Base-by-base conservation (phyloP, 768 basidiomycete genomes). In the Lactifluus hygrophoroides region DNA sequence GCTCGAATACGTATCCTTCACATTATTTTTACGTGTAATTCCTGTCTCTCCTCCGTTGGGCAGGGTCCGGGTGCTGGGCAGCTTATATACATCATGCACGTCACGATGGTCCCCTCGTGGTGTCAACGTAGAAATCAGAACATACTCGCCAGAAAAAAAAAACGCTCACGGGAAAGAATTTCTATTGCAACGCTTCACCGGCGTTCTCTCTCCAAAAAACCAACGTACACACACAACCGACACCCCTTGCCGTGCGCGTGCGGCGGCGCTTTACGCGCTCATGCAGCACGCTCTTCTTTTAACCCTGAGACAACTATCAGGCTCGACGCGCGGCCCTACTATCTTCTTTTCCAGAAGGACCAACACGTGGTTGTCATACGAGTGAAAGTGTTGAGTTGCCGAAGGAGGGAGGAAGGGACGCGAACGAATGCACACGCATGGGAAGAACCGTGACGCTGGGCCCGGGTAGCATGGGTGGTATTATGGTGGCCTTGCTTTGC, bases 1-100 rank as follows among this genome's bases (percentile, higher is more conserved):
- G 35, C 54, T 54, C 38, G 53, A 49, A 60, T 56, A 60, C 45
- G 59, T 60, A 45, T 51, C 34, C 21, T 16, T 50, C 35, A 40
- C 54, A n/a, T 60, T 51, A 47, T 35, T 56, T 50, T 60, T 56
- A 60, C 59, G 59, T 60, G 50, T 60, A 46, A 50, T 51, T 32
- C 14, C 42, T 30, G 40, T 34, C 45, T 53, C 23, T 32, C 32
- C 5, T 32, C 17, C 34, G n/a, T 54, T 35, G 40, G 42, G 51
- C 42, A 19, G n/a, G 45, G 23, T n/a, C 5, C 27, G 19, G n/a
- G 35, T 49, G 38, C 35, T 37, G 43, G 25, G 16, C 34, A 38
- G 25, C n/a, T 47, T 23, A 19, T 46, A 21, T 48, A 37, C 19
- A 43, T n/a, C 30, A 28, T 38, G 17, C 37, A 42, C n/a, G n/a